Conservation (phyloP, 352 stramenopile species). For the Globisporangium canariense region DNA sequence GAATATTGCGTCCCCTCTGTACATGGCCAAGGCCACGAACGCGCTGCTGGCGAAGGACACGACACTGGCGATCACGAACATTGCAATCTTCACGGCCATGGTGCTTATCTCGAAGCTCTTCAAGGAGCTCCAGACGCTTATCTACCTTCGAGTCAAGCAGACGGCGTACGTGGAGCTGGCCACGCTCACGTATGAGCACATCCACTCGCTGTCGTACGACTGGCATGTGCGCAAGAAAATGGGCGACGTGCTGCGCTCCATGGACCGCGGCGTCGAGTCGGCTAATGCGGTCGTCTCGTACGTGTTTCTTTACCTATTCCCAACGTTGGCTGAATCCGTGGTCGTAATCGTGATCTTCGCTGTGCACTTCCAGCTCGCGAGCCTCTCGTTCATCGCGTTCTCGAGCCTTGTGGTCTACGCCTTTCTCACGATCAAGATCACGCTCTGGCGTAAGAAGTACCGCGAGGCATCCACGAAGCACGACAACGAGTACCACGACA, state of each 20-base stretch:
- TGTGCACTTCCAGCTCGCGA: slow-evolving; percentile 91
- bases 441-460: slow-evolving; percentile 97
- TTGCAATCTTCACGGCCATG: slow-evolving; percentile 78
- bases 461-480: slow-evolving; percentile 91
- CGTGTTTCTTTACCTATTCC: slow-evolving; percentile 95
- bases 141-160: slow-evolving; percentile 96
- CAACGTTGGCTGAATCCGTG: slow-evolving; percentile 93
- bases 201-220: slow-evolving; percentile 95
- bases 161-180: slow-evolving; percentile 97
- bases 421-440: slow-evolving; percentile 95
- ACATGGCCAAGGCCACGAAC: slow-evolving; percentile 93
- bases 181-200: slow-evolving; percentile 95
- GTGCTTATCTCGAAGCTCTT: slow-evolving; percentile 88
- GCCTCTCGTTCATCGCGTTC: slow-evolving; percentile 92
- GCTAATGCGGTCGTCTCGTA: slow-evolving; percentile 96
- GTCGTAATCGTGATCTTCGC: slow-evolving; percentile 93
- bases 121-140: slow-evolving; percentile 94
- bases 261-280: slow-evolving; percentile 91
- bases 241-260: slow-evolving; percentile 93
- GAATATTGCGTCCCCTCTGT: slow-evolving; percentile 91
- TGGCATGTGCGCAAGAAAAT: slow-evolving; percentile 98
- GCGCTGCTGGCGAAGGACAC: slow-evolving; percentile 70
- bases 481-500: slow-evolving; percentile 98
- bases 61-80: slow-evolving; percentile 43
- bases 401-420: slow-evolving; percentile 95